phyloP scores from a whole-genome alignment of 306 rosid genomes.

The Sesbania bispinosa region DNA sequence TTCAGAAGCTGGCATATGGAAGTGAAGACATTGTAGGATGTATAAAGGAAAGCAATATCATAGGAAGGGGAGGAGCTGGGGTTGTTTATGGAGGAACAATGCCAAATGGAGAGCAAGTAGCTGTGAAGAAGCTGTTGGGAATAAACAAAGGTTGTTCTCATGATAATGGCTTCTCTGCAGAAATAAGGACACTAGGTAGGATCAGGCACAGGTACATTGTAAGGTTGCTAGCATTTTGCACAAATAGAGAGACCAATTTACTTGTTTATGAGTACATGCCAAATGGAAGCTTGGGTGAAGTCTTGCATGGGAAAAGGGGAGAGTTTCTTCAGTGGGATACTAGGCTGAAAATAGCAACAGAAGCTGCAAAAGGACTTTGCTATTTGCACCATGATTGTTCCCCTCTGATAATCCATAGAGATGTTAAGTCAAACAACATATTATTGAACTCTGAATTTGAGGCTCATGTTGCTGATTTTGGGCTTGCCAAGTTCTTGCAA shows the following conservation, averaged over 20 bases:
- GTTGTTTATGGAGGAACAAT: conserved; percentile 73
- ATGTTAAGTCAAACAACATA: conserved; percentile 90
- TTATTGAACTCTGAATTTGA: conserved; percentile 69
- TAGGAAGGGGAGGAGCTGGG: conserved; percentile 97
- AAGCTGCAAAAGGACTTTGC: conserved; percentile 89
- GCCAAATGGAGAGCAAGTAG: conserved; percentile 78
- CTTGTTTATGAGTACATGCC: conserved; percentile 90
- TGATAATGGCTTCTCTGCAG: conserved; percentile 86
- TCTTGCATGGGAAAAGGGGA: conserved; percentile 80
- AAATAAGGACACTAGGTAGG: conserved; percentile 72
- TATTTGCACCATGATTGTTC: conserved; percentile 95
- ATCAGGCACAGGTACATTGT: conserved; percentile 90
- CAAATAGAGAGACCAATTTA: conserved; percentile 74
- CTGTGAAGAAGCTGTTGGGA: conserved; percentile 76
- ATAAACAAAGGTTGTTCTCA: conserved; percentile 76
- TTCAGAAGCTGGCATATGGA: conserved; percentile 73
- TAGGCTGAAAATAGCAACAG: conserved; percentile 72
- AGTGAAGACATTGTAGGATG: conserved; percentile 72
- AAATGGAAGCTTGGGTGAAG: conserved; percentile 86
- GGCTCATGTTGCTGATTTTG: conserved; percentile 97
- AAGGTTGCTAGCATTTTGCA: conserved; percentile 69
- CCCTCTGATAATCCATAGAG: conserved; percentile 77
- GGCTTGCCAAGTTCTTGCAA: conserved; percentile 87
- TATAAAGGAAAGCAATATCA: conserved; percentile 69
- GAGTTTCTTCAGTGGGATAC: conserved; percentile 74